Evolutionary conservation across 768 basidiomycete genomes (phyloP).

Genomic region (Amanita rimosa): DNA sequence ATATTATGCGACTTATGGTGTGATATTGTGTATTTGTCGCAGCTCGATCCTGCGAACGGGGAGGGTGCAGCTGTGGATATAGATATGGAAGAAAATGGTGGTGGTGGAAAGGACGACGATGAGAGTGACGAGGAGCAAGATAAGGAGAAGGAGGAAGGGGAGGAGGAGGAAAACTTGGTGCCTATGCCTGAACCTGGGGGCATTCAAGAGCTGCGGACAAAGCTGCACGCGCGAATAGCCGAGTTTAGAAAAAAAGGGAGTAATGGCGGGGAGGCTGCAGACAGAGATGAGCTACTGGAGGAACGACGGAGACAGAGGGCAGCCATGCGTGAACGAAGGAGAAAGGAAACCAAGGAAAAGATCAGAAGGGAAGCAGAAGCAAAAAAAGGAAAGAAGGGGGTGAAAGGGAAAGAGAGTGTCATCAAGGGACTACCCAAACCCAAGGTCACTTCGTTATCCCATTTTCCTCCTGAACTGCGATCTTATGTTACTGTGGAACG

Average conservation of each 20-base stretch:
- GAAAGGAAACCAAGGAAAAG: slow-evolving; percentile 82
- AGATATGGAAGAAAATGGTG: slow-evolving; percentile 26
- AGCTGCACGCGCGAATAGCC: slow-evolving; percentile 66
- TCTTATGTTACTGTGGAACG: background rate
- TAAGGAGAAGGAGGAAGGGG: too few relatives aligned
- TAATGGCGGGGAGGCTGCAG: slow-evolving; percentile 32
- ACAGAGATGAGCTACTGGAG: slow-evolving; percentile 75
- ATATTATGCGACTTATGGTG: too few relatives aligned
- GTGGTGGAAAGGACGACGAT: slow-evolving; percentile 19
- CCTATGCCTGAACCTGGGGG: slow-evolving; percentile 60
- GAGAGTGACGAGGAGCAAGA: slow-evolving; percentile 7
- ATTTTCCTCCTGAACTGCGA: background rate
- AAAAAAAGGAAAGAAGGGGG: slow-evolving; percentile 39
- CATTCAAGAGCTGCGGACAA: slow-evolving; percentile 54
- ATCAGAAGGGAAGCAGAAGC: slow-evolving; percentile 53
- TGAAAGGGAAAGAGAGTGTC: slow-evolving; percentile 22
- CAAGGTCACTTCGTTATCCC: slow-evolving; percentile 35
- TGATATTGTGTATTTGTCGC: too few relatives aligned
- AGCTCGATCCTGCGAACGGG: slow-evolving; percentile 86
- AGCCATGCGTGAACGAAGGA: slow-evolving; percentile 71
- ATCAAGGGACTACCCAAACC: slow-evolving; percentile 32
- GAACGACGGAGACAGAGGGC: slow-evolving; percentile 69
- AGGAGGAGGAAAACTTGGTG: slow-evolving; percentile 24
- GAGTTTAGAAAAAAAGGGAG: slow-evolving; percentile 38
- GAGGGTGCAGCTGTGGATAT: slow-evolving; percentile 16